phyloP scores from a whole-genome alignment of 768 basidiomycete species.

The Auricularia auricula-judae region DNA sequence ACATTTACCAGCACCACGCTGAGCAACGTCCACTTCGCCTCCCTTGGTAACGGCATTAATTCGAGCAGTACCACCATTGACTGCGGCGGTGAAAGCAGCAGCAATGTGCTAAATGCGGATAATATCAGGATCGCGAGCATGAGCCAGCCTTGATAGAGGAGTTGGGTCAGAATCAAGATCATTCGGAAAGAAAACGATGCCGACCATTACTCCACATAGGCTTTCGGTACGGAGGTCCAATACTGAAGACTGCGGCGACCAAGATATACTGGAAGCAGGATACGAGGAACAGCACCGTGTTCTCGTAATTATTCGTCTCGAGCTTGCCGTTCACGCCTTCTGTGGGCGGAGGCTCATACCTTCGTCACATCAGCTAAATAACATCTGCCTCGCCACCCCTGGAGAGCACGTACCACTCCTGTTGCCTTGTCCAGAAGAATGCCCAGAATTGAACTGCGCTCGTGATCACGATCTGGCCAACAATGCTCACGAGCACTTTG shows the following conservation, averaged over 20 bases:
- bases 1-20: constrained; percentile 60
- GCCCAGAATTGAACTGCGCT: constrained; percentile 74
- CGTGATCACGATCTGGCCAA: constrained; percentile 86
- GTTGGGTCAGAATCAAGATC: background rate
- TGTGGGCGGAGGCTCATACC: constrained; percentile 67
- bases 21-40: constrained; percentile 62
- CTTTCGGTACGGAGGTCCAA: constrained; percentile 93
- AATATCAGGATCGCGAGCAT: constrained; percentile 66
- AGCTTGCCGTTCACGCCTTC: constrained; percentile 55
- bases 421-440: constrained; percentile 78
- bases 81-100: constrained; percentile 62
- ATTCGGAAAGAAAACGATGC: constrained; percentile 16
- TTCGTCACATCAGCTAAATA: constrained; percentile 17
- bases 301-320: constrained; percentile 81
- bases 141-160: constrained; percentile 41
- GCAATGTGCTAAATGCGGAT: constrained; percentile 60
- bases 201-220: constrained; percentile 91
- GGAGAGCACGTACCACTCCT: constrained; percentile 56
- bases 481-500: constrained; percentile 85
- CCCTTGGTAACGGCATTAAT: constrained; percentile 60
- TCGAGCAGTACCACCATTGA: constrained; percentile 52
- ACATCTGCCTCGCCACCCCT: constrained; percentile 3
- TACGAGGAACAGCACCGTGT: constrained; percentile 81
- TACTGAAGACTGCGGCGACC: constrained; percentile 94
- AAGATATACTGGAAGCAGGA: constrained; percentile 99